phyloP scores from a whole-genome alignment of 768 basidiomycete species.

The Rhodotorula sphaerocarpa region DNA sequence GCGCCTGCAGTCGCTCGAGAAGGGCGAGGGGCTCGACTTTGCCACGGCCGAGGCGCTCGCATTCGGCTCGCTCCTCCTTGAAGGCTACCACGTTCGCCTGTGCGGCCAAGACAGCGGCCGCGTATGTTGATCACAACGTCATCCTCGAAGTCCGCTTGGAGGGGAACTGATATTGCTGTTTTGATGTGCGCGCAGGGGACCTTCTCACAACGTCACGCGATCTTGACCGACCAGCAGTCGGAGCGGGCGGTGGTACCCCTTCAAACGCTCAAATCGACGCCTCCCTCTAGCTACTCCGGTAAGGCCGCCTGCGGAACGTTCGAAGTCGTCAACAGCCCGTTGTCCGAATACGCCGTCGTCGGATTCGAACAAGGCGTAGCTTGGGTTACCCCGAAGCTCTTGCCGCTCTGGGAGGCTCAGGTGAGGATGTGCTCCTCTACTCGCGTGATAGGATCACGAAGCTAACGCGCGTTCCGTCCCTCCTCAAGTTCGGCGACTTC shows the following conservation, averaged over 20 bases:
- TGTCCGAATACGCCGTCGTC: slow-evolving; percentile 34
- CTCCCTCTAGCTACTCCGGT: slow-evolving; percentile 15
- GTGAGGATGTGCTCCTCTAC: too few relatives aligned
- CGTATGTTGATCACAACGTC: slow-evolving; percentile 71
- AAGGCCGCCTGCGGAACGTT: slow-evolving; percentile 40
- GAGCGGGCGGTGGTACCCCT: slow-evolving; percentile 73
- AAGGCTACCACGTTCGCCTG: slow-evolving; percentile 74
- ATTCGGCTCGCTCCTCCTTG: slow-evolving; percentile 73
- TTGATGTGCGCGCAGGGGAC: slow-evolving; percentile 17
- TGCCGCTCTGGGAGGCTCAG: slow-evolving; percentile 90
- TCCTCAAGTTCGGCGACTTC: slow-evolving; percentile 74
- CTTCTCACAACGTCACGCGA: slow-evolving; percentile 58
- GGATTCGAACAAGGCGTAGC: slow-evolving; percentile 81
- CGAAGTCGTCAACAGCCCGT: slow-evolving; percentile 43
- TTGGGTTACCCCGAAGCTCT: slow-evolving; percentile 71
- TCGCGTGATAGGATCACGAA: too few relatives aligned
- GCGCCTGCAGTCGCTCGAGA: slow-evolving; percentile 24
- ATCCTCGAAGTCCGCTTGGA: too few relatives aligned
- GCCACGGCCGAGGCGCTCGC: slow-evolving; percentile 86
- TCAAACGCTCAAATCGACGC: slow-evolving; percentile 50
- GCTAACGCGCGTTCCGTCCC: background rate
- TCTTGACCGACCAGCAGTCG: slow-evolving; percentile 79
- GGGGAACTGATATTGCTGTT: too few relatives aligned
- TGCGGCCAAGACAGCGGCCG: slow-evolving; percentile 89
- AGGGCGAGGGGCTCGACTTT: slow-evolving; percentile 70